Percentiles rank a stretch among this genome's conserved stretches.
Evolutionary conservation across 2,329 filamentous ascomycete genomes (phyloP).

Genomic region (Akanthomyces uredinophilus): DNA sequence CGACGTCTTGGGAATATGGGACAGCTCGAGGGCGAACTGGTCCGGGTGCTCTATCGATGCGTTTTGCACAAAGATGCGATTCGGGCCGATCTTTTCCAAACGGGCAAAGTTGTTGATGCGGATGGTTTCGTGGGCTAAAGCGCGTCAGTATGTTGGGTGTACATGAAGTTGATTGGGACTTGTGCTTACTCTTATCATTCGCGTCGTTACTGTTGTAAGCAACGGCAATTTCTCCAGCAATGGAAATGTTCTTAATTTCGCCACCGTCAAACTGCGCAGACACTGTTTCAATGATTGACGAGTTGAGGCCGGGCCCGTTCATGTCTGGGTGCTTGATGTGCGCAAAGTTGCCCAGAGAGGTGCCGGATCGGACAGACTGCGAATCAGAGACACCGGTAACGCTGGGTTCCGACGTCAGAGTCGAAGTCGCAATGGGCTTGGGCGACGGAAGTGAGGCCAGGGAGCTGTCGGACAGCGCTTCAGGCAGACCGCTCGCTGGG

Average conservation of each 20-base stretch:
- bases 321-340: constrained; percentile 79
- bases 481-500: constrained; percentile 40
- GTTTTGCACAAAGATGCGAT: constrained; percentile 82
- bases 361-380: constrained; percentile 84
- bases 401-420: constrained; percentile 59
- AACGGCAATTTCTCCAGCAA: constrained; percentile 86
- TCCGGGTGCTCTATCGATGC: constrained; percentile 60
- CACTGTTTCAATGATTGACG: constrained; percentile 89
- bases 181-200: constrained; percentile 44
- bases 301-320: constrained; percentile 72
- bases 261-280: constrained; percentile 77
- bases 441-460: constrained; percentile 20
- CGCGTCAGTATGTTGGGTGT: constrained; percentile 11
- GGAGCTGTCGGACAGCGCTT: constrained; percentile 30
- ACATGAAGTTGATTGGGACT: not conserved
- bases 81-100: constrained; percentile 91
- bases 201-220: constrained; percentile 60
- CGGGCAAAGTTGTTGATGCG: constrained; percentile 80
- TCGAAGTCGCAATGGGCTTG: constrained; percentile 44
- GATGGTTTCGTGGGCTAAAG: constrained; percentile 57
- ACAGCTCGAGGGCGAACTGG: constrained; percentile 72
- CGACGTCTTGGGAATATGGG: constrained; percentile 65
- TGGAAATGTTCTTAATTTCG: constrained; percentile 62
- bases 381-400: constrained; percentile 66
- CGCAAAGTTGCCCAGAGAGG: constrained; percentile 65